Conservation (phyloP, 192 early-diverging fungal genomes). For the Chytriomyces sp. region DNA sequence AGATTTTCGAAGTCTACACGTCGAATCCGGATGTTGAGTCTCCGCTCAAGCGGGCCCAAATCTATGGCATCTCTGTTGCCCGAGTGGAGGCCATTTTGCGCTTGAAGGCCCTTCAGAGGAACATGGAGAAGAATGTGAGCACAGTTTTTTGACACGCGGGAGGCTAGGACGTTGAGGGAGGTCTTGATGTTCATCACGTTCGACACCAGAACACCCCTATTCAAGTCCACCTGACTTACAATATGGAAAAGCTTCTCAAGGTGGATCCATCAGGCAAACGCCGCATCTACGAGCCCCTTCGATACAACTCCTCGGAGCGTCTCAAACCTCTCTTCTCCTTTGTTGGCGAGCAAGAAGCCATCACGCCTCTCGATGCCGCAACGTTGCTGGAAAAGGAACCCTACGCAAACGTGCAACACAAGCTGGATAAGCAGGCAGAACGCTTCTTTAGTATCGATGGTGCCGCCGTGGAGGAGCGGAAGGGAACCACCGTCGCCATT, state of each 20-base stretch:
- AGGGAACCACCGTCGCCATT: slow-evolving; percentile 23
- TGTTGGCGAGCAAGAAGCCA: slow-evolving; percentile 75
- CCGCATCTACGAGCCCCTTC: slow-evolving; percentile 35
- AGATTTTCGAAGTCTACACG: slow-evolving; percentile 72
- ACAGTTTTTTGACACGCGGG: no score
- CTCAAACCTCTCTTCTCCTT: slow-evolving; percentile 78
- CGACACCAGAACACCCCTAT: slow-evolving; percentile 47
- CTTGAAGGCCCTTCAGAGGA: slow-evolving; percentile 77
- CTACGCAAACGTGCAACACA: slow-evolving; percentile 47
- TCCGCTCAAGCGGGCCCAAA: slow-evolving; percentile 69
- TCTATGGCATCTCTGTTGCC: slow-evolving; percentile 75
- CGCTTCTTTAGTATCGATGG: slow-evolving; percentile 34
- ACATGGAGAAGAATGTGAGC: slow-evolving; percentile 68
- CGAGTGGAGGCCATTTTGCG: slow-evolving; percentile 89
- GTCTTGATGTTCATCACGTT: not conserved
- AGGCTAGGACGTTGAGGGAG: no score
- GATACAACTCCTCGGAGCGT: slow-evolving; percentile 51
- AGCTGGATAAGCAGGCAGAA: slow-evolving; percentile 41
- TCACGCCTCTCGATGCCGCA: slow-evolving; percentile 80
- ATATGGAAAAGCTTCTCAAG: slow-evolving; percentile 86
- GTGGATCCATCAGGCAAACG: slow-evolving; percentile 33
- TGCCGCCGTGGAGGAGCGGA: not conserved
- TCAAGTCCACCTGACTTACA: slow-evolving; percentile 70
- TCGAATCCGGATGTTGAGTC: slow-evolving; percentile 62
- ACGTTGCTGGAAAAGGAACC: slow-evolving; percentile 71